A percentile compares a stretch with the other conserved stretches of the same genome.
These are phyloP conservation scores for Melanogaster broomeanus DNA, from an alignment of 768 basidiomycete species.

Conservation along the genomic window DNA sequence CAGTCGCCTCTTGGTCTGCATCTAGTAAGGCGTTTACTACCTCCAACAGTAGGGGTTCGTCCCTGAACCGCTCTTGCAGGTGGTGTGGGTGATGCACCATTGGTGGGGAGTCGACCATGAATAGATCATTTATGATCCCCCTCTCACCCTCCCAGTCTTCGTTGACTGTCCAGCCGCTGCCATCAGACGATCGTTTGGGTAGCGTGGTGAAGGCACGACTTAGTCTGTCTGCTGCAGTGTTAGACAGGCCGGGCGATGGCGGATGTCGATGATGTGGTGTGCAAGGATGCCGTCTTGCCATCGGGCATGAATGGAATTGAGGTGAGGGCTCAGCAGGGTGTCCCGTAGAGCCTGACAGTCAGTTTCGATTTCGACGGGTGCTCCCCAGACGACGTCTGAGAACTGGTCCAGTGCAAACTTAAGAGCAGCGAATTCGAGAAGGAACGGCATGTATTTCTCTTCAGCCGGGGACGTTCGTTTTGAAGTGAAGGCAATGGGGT, in stretches of 20 bases:
- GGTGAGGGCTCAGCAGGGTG: constrained; percentile 25
- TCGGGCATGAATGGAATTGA: constrained; percentile 22
- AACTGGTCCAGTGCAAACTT: constrained; percentile 34
- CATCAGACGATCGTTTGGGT: too few species aligned
- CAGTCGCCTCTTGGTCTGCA: too few species aligned
- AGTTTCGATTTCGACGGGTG: constrained; percentile 30
- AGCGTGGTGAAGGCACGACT: too few species aligned
- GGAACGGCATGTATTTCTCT: constrained; percentile 32
- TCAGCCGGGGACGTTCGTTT: constrained; percentile 36
- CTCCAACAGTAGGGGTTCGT: too few species aligned
- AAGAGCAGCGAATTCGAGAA: constrained; percentile 38
- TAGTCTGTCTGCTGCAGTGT: too few species aligned
- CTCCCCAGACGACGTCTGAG: constrained; percentile 27
- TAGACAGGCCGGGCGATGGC: constrained; percentile 2
- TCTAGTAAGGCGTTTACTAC: too few species aligned
- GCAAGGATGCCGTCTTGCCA: constrained; percentile 31
- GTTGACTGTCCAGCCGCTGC: too few species aligned
- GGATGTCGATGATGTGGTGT: constrained; percentile 22
- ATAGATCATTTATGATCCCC: too few species aligned
- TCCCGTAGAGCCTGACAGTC: constrained; percentile 30
- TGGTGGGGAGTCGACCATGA: too few species aligned
- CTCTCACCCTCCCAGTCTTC: too few species aligned
- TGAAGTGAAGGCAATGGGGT: constrained; percentile 29
- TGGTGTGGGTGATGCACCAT: too few species aligned
- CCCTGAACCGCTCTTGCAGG: too few species aligned